phyloP scores from a whole-genome alignment of 78 protist species.

The Emiliania huxleyi region DNA sequence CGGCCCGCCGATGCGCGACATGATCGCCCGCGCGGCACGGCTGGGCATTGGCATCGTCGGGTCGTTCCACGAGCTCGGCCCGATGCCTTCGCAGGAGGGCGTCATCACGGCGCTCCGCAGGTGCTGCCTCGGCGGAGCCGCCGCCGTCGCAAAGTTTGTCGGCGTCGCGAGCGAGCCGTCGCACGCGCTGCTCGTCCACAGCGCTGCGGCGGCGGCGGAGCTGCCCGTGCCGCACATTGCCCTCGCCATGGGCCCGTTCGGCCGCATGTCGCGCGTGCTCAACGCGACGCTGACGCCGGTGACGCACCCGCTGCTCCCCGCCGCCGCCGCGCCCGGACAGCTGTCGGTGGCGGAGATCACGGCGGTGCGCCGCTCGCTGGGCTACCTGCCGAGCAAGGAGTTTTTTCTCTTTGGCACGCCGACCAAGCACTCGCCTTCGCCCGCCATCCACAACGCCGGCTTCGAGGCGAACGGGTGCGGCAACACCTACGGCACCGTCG shows the following conservation, averaged over 20 bases:
- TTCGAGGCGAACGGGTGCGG: neutral
- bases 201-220: slow-evolving; percentile 45
- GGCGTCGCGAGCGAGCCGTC: neutral
- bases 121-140: neutral
- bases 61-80: neutral
- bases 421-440: slow-evolving; percentile 36
- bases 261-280: slow-evolving; percentile 49
- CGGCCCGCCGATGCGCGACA: neutral
- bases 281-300: slow-evolving; percentile 61
- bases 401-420: slow-evolving; percentile 57
- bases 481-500: neutral
- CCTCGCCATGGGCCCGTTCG: neutral
- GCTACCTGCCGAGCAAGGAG: neutral
- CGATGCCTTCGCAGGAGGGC: neutral
- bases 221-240: neutral
- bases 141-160: neutral
- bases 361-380: neutral
- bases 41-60: neutral
- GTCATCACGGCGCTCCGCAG: neutral
- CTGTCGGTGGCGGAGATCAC: slow-evolving; percentile 29
- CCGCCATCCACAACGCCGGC: slow-evolving; percentile 65
- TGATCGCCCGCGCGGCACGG: neutral
- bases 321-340: slow-evolving; percentile 74
- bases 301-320: slow-evolving; percentile 44
- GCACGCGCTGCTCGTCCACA: neutral